Evolutionary conservation across 2,329 filamentous ascomycete species (phyloP).

Genomic region (Dryadomyces sulphureus): DNA sequence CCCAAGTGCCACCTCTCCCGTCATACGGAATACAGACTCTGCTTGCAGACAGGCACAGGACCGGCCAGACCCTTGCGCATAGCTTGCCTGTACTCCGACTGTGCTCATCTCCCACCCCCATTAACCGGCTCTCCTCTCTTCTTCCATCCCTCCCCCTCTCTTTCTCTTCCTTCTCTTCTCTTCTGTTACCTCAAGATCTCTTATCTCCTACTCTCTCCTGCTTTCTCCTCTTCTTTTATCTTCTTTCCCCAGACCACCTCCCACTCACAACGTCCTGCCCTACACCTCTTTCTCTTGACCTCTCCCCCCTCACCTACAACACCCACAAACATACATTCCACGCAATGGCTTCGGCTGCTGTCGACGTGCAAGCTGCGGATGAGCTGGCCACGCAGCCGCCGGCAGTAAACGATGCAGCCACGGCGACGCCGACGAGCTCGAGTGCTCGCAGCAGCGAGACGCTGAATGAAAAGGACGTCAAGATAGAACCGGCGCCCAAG

Average conservation of each 20-base stretch:
- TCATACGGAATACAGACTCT: conserved; percentile 1
- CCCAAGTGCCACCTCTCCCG: background rate
- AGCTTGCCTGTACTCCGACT: background rate
- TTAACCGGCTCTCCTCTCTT: background rate
- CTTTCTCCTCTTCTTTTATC: background rate
- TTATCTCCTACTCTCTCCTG: background rate
- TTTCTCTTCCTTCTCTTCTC: background rate
- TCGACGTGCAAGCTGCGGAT: background rate
- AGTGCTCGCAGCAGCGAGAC: conserved; percentile 21
- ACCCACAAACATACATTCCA: background rate
- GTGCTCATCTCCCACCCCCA: background rate
- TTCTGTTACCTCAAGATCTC: background rate
- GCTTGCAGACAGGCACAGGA: background rate
- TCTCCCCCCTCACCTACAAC: background rate
- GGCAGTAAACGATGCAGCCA: background rate
- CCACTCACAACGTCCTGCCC: background rate
- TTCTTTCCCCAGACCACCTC: background rate
- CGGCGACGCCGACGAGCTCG: conserved; percentile 1
- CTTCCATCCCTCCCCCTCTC: background rate
- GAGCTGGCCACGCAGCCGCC: background rate
- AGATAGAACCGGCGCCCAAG: conserved; percentile 8
- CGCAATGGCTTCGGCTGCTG: background rate
- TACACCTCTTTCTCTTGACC: background rate
- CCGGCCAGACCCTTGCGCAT: background rate
- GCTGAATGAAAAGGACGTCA: conserved; percentile 16